Base-by-base conservation (phyloP, 495 filamentous ascomycete genomes). In the Aspergillus cristatus region DNA sequence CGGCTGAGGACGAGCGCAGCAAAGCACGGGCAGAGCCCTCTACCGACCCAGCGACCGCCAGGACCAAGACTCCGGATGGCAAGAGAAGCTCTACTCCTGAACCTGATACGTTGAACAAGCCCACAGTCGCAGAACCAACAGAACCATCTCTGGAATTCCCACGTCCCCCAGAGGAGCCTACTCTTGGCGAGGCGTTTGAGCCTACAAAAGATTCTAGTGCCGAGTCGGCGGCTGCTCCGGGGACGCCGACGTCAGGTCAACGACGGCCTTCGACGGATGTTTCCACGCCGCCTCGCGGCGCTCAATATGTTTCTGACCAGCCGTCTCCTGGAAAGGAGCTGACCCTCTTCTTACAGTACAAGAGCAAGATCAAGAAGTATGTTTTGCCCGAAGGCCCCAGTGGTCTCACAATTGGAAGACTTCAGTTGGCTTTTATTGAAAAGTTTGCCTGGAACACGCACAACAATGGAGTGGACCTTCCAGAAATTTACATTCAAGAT, bases 401-500 rank as follows among this genome's bases (percentile, higher is more conserved):
- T 7, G 86, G 84, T 31, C 67, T 98, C 12, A 87, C 88, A 14
- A 79, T 94, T 37, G 86, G 84, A 7, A 75, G 87, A 8, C 62
- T 98, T 39, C 91, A 97, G 52, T 72, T 97, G 22, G 89, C 90
- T n/a, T 98, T 98, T 57, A 98, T 98, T 47, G 93, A 97, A 46
- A 97, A 96, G 50, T 98, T 98, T 50, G 87, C 88, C 6, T 98
- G 94, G 87, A 96, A 91, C 47, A 94, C 88, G 1, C 90, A 94
- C 46, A 84, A 80, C 48, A 90, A 97, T 53, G 91, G 93, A 15
- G 79, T 77, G 10, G 91, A 98, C 50, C 67, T 98, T 18, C 91
- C 91, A 0, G 91, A 97, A 49, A 95, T 98, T 18, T 95, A 97
- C 57, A 89, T 98, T 28, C 93, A 98, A 58, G 91, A 98, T 57